Conservation (phyloP, 164 flowering plant genomes). For the Kingdonia uniflora region DNA sequence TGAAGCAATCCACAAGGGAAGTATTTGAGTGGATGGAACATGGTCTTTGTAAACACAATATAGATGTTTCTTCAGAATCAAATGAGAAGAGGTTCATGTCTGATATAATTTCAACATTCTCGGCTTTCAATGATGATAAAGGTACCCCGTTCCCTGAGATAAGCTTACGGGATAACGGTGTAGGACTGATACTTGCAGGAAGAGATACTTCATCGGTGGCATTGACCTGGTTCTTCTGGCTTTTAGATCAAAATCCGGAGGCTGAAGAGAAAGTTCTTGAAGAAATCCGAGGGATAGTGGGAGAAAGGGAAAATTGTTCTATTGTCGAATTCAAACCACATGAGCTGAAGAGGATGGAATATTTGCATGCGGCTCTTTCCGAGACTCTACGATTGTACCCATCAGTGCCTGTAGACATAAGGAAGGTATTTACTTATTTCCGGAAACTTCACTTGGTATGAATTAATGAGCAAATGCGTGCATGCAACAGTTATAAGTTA, state of each 20-base stretch:
- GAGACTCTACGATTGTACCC: conserved; percentile 87
- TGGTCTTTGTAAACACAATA: conserved; percentile 59
- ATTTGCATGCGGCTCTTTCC: conserved; percentile 78
- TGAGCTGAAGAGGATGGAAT: conserved; percentile 88
- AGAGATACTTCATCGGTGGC: conserved; percentile 96
- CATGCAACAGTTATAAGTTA: no score
- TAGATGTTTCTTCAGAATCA: conserved; percentile 31
- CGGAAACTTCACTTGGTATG: no score
- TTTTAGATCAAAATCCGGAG: conserved; percentile 42
- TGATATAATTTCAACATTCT: conserved; percentile 66
- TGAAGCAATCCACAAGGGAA: conserved; percentile 36
- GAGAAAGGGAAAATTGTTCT: conserved; percentile 14
- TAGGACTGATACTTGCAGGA: conserved; percentile 85
- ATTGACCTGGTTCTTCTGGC: conserved; percentile 88
- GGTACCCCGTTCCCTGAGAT: conserved; percentile 55
- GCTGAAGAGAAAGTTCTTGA: conserved; percentile 53
- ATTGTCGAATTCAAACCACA: conserved; percentile 37
- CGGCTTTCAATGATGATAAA: conserved; percentile 53
- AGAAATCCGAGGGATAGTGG: conserved; percentile 39
- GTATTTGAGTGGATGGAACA: conserved; percentile 61
- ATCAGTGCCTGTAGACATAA: conserved; percentile 88
- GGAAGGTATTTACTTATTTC: conserved; percentile 66
- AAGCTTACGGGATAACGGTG: conserved; percentile 74
- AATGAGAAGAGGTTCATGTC: conserved; percentile 18
- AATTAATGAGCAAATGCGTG: no score